These are phyloP conservation scores for Fagus sylvatica DNA, from an alignment of 306 rosid species.

Conservation along the genomic window DNA sequence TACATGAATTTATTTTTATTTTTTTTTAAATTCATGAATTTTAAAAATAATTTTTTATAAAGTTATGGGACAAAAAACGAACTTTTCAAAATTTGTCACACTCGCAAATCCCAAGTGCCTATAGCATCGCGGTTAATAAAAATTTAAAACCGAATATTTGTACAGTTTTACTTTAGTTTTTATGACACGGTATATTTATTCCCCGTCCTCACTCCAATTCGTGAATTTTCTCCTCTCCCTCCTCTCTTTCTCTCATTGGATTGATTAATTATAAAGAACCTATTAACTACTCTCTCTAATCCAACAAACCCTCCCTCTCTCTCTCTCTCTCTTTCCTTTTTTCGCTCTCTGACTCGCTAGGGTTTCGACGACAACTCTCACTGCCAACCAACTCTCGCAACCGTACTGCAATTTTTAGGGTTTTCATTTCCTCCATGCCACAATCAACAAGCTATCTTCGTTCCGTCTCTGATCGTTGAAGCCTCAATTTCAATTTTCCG, in stretches of 20 bases:
- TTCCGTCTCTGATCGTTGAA: conserved; percentile 22
- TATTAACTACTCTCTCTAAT: conserved; percentile 28
- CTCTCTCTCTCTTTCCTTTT: neutral
- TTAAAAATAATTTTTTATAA: too few relatives aligned
- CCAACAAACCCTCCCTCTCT: conserved; percentile 24
- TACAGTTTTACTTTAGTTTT: too few relatives aligned
- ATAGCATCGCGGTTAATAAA: too few relatives aligned
- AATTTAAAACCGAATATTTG: too few relatives aligned
- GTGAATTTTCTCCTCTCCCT: conserved; percentile 8
- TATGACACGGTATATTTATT: too few relatives aligned
- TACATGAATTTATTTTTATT: too few relatives aligned
- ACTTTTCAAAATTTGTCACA: too few relatives aligned
- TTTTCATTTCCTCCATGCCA: conserved; percentile 9
- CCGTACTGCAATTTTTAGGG: conserved; percentile 28
- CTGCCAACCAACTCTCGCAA: conserved; percentile 13
- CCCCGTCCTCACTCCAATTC: conserved; percentile 7
- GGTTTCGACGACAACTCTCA: conserved; percentile 49
- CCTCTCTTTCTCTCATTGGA: conserved; percentile 21
- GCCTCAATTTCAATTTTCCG: conserved; percentile 11
- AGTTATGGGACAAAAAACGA: too few relatives aligned
- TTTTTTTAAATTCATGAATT: too few relatives aligned
- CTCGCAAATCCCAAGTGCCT: too few relatives aligned
- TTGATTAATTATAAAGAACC: conserved; percentile 24
- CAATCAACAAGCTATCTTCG: neutral
- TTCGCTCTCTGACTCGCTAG: conserved; percentile 43